Evolutionary conservation across 306 rosid species (phyloP), one percentile per base, ranked within the genome.

Genomic region (Casuarina cunninghamiana): DNA sequence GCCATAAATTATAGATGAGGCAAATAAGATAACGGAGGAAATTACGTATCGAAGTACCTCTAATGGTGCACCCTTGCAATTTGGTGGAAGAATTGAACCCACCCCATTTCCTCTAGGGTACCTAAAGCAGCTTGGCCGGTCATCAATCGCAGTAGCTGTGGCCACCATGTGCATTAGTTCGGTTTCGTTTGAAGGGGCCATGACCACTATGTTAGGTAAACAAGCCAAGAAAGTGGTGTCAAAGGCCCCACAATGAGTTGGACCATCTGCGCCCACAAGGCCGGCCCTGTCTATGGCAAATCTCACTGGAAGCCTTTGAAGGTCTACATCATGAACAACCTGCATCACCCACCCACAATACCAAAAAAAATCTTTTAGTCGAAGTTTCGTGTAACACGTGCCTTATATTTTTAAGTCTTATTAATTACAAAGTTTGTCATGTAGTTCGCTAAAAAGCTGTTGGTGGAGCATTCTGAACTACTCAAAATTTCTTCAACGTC

Each of bases 181-280:
- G 0, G 81, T 77, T 82, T 90, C 94, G 39, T 85, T 80, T 35
- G 91, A 85, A 6, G 93, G 91, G 72, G 91, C 94, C 94, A 90
- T 90, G 16, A 86, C 91, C 71, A 90, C 90, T 89, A 90, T 90
- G 86, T 87, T 90, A 4, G 94, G 94, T 74, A 90, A 82, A 77
- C 91, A 90, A 53, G 90, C 90, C 94, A 90, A 84, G 82, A 82
- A 90, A 10, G 91, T 90, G 37, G 84, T 84, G 81, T 90, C 93
- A 74, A 87, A 90, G n/a, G 93, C 93, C 45, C 93, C 93, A 9
- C 93, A 89, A 46, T 89, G 93, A 3, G 91, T 90, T 55, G 93
- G 93, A 60, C 93, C 93, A 84, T 90, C 93, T 38, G 91, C 93
- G 19, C 93, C 93, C 0, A 87, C 91, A 49, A 90, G 79, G 8